Percentiles rank a stretch among this genome's conserved stretches.
phyloP scores from a whole-genome alignment of 495 filamentous ascomycete genomes.

The Daldinia childiae region DNA sequence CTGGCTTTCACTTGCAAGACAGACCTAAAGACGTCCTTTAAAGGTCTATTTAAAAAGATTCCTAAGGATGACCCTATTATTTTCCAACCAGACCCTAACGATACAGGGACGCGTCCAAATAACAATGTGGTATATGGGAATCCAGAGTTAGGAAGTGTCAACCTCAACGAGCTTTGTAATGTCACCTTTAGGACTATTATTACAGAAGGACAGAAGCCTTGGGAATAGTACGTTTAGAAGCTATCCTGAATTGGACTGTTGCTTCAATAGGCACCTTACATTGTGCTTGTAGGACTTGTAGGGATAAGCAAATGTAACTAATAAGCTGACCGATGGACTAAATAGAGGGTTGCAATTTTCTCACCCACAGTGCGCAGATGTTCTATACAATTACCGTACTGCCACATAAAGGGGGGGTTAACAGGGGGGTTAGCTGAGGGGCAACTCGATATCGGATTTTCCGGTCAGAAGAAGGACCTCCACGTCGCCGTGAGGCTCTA shows the following conservation, averaged over 20 bases:
- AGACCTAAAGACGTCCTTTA: conserved; percentile 1
- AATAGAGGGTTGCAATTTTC: no score
- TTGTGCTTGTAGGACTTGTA: no score
- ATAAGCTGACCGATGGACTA: no score
- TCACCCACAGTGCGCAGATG: no score
- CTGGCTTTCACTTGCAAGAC: conserved; percentile 13
- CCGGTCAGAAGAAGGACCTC: no score
- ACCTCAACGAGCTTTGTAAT: not conserved
- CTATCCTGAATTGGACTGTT: no score
- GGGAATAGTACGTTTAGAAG: not conserved
- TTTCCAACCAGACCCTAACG: not conserved
- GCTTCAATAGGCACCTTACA: no score
- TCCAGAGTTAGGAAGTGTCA: not conserved
- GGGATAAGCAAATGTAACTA: no score
- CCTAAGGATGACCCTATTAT: not conserved
- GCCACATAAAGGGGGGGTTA: not conserved
- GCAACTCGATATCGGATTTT: no score
- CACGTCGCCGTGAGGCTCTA: not conserved
- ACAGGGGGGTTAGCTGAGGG: not conserved
- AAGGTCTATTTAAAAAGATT: not conserved
- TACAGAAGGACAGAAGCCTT: not conserved
- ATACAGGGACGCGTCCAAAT: not conserved
- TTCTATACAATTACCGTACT: no score
- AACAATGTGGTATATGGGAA: not conserved
- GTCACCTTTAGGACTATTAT: not conserved